Conservation (phyloP, 371 early-diverging fungal genomes). For the Circinella umbellata region DNA sequence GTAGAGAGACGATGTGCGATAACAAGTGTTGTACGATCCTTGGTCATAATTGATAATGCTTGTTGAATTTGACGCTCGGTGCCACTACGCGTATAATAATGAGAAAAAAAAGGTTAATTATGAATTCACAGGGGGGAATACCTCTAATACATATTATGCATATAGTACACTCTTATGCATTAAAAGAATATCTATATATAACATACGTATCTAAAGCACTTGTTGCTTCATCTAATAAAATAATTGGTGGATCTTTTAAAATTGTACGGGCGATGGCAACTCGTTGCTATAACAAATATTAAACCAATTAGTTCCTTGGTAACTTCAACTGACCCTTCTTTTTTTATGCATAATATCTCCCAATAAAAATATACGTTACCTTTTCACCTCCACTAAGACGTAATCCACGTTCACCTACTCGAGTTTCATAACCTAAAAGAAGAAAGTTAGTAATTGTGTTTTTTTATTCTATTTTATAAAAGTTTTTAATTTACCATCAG, state of each 20-base stretch:
- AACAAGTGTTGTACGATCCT: constrained; percentile 89
- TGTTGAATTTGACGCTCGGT: constrained; percentile 81
- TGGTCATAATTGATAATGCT: constrained; percentile 66
- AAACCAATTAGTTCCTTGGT: too few relatives aligned
- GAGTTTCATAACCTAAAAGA: constrained; percentile 82
- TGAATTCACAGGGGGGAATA: too few relatives aligned
- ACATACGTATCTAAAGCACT: constrained; percentile 62
- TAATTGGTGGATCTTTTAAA: constrained; percentile 76
- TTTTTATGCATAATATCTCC: not conserved
- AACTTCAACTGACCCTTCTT: not conserved
- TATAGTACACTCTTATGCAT: not conserved
- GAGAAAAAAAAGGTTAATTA: too few relatives aligned
- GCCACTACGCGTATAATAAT: not conserved
- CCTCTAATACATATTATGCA: too few relatives aligned
- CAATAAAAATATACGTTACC: constrained; percentile 52
- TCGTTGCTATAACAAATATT: constrained; percentile 38
- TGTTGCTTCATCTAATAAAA: constrained; percentile 81
- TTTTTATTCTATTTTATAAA: not conserved
- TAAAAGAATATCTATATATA: not conserved
- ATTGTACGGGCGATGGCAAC: constrained; percentile 91
- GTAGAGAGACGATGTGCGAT: constrained; percentile 95
- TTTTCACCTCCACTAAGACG: constrained; percentile 94
- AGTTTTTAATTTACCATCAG: constrained; percentile 45
- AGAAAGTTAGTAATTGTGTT: not conserved
- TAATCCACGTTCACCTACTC: constrained; percentile 93